A percentile compares a stretch with the other conserved stretches of the same genome.
Conservation (phyloP, 192 early-diverging fungal genomes). For the Glomus cerebriforme region DNA sequence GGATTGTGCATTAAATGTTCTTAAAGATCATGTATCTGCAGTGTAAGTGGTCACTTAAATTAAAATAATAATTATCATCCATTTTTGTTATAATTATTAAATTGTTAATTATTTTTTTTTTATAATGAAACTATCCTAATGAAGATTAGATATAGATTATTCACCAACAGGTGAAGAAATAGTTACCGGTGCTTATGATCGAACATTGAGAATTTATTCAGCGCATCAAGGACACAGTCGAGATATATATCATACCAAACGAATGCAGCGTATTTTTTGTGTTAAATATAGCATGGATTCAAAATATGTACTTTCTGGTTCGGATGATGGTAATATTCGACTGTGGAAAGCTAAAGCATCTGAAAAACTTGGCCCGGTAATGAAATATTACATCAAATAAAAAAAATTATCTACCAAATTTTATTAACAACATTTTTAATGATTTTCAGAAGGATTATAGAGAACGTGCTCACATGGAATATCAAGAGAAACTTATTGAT, state of each 20-base stretch:
- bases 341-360: slow-evolving; percentile 96
- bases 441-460: slow-evolving; percentile 59
- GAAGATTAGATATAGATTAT: slow-evolving; percentile 91
- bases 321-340: slow-evolving; percentile 96
- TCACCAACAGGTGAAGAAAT: slow-evolving; percentile 96
- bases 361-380: slow-evolving; percentile 72
- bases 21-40: slow-evolving; percentile 97
- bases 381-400: not conserved
- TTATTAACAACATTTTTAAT: not conserved
- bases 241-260: slow-evolving; percentile 97
- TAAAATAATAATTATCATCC: not conserved
- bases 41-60: slow-evolving; percentile 60
- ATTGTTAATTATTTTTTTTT: no score
- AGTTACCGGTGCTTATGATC: slow-evolving; percentile 96
- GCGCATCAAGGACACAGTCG: slow-evolving; percentile 77
- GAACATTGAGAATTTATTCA: slow-evolving; percentile 86
- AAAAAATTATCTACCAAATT: not conserved
- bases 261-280: slow-evolving; percentile 96
- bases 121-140: not conserved
- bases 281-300: slow-evolving; percentile 93
- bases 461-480: slow-evolving; percentile 78
- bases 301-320: slow-evolving; percentile 92
- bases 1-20: slow-evolving; percentile 78
- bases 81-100: not conserved
- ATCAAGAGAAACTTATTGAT: slow-evolving; percentile 88